Conservation (phyloP, 345 rosid species). For the Salix suchowensis region DNA sequence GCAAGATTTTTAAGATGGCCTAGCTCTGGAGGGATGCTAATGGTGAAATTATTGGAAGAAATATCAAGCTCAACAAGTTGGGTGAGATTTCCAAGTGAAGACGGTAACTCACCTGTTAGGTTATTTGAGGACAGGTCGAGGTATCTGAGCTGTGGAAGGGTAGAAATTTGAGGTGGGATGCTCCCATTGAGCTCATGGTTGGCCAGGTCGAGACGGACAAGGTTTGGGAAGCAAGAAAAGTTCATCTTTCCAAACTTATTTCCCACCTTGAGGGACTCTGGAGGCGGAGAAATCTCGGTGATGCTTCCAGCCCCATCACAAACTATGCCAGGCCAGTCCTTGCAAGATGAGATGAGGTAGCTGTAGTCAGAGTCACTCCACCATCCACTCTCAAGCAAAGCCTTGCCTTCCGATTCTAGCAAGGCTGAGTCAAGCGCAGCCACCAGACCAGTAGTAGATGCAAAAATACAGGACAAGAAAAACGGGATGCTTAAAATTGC, state of each 20-base stretch:
- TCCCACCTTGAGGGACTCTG: fast-evolving
- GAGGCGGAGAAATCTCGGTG: not conserved
- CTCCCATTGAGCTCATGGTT: not conserved
- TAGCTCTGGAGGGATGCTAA: no score
- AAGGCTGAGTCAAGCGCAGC: not conserved
- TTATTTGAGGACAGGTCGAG: not conserved
- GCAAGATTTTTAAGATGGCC: not conserved
- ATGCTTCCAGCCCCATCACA: constrained; percentile 9
- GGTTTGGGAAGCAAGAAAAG: constrained; percentile 15
- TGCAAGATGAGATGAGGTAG: not conserved
- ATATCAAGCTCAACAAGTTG: not conserved
- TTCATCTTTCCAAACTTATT: not conserved
- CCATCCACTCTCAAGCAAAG: not conserved
- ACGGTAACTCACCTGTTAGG: constrained; percentile 17
- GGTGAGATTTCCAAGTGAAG: not conserved
- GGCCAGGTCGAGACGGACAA: not conserved
- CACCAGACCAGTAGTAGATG: no score
- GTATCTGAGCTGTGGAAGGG: not conserved
- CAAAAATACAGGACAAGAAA: no score
- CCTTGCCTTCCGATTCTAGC: not conserved
- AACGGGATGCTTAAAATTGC: no score
- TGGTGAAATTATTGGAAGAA: fast-evolving
- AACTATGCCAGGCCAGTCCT: not conserved
- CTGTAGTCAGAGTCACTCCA: not conserved
- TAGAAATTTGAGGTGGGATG: constrained; percentile 8